Conservation (phyloP, 768 basidiomycete genomes). For the Megacollybia marginata region DNA sequence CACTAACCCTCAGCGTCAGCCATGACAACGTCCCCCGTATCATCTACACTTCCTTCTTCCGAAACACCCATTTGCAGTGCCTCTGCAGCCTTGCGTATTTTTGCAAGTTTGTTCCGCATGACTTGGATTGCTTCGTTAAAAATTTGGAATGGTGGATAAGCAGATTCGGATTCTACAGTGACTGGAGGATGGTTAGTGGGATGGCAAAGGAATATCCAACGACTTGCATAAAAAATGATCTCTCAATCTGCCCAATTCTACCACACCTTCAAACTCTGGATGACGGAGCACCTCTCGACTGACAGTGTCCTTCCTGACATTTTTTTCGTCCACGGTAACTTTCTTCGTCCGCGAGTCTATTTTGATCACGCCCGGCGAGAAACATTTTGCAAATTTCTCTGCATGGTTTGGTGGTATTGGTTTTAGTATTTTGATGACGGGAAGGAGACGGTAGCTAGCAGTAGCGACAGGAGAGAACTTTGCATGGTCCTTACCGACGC, state of each 20-base stretch:
- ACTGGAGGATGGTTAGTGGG: constrained; percentile 34
- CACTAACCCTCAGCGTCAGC: constrained; percentile 16
- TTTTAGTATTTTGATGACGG: constrained; percentile 67
- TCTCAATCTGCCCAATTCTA: constrained; percentile 76
- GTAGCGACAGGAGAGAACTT: constrained; percentile 97
- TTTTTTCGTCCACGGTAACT: constrained; percentile 54
- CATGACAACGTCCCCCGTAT: constrained; percentile 47
- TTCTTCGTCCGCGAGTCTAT: constrained; percentile 49
- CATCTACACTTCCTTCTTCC: constrained; percentile 10
- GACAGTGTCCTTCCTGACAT: constrained; percentile 80
- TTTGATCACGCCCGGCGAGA: constrained; percentile 75
- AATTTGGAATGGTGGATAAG: constrained; percentile 79
- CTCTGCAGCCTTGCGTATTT: constrained; percentile 52
- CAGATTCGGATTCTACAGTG: constrained; percentile 85
- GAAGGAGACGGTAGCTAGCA: constrained; percentile 90
- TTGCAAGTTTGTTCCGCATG: constrained; percentile 72
- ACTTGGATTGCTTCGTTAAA: constrained; percentile 75
- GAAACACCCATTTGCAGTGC: constrained; percentile 22
- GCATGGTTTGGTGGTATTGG: constrained; percentile 74
- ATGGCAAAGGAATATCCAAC: background rate
- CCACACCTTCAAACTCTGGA: constrained; percentile 79
- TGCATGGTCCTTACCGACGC: constrained; percentile 90
- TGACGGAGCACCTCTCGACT: constrained; percentile 89
- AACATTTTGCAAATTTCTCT: constrained; percentile 81
- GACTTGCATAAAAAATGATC: constrained; percentile 90